phyloP scores from a whole-genome alignment of 2,329 filamentous ascomycete genomes.

The Tolypocladium album region DNA sequence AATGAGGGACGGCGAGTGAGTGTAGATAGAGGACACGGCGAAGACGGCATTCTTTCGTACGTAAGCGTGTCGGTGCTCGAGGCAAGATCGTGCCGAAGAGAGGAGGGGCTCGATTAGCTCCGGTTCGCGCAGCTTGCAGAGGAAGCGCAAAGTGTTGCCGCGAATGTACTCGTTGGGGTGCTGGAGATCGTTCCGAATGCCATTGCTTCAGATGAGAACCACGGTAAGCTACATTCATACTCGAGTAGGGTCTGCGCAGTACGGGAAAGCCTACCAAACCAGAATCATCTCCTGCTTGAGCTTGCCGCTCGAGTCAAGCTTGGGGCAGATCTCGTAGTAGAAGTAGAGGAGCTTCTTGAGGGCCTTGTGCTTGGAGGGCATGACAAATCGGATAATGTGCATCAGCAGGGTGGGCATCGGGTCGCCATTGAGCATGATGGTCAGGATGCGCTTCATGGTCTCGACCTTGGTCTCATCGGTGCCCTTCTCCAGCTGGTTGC shows the following conservation, averaged over 20 bases:
- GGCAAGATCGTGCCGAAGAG: slow-evolving; percentile 80
- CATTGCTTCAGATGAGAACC: slow-evolving; percentile 55
- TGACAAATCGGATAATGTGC: slow-evolving; percentile 99
- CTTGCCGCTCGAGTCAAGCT: slow-evolving; percentile 85
- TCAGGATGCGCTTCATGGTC: slow-evolving; percentile 92
- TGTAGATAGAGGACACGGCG: slow-evolving; percentile 84
- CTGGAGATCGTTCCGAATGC: slow-evolving; percentile 93
- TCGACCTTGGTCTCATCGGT: slow-evolving; percentile 88
- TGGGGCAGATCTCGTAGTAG: slow-evolving; percentile 98
- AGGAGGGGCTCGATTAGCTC: slow-evolving; percentile 95
- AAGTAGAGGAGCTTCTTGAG: slow-evolving; percentile 98
- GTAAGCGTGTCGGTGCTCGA: slow-evolving; percentile 94
- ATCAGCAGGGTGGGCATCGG: slow-evolving; percentile 91
- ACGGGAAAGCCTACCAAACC: slow-evolving; percentile 61
- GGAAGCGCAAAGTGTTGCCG: slow-evolving; percentile 94
- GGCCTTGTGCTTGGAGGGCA: slow-evolving; percentile 94
- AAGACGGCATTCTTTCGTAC: slow-evolving; percentile 98
- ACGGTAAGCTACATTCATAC: neutral
- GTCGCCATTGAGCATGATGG: slow-evolving; percentile 96
- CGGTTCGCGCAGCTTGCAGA: slow-evolving; percentile 89
- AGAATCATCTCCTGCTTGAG: slow-evolving; percentile 99
- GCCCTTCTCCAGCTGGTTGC: slow-evolving; percentile 87
- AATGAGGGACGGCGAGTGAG: slow-evolving; percentile 83
- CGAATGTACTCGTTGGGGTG: slow-evolving; percentile 97
- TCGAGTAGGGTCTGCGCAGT: neutral